Percentiles rank a stretch among this genome's conserved stretches.
These are phyloP conservation scores for Solanum pinnatisectum DNA, from an alignment of 257 asterid species.

Conservation along the genomic window DNA sequence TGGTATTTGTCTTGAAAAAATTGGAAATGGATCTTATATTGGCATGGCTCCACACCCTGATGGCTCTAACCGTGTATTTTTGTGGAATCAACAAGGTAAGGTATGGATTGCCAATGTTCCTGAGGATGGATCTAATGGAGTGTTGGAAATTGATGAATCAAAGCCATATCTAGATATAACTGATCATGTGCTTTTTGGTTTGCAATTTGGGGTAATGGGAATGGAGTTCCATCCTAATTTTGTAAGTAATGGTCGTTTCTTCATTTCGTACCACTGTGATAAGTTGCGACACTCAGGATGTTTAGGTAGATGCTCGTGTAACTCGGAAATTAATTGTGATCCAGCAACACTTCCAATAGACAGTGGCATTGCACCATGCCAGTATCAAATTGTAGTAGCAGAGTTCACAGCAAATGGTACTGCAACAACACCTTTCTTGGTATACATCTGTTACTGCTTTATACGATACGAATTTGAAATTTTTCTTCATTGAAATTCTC, in stretches of 20 bases:
- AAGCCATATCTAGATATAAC: constrained; percentile 61
- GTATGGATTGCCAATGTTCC: constrained; percentile 70
- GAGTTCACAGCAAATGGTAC: constrained; percentile 68
- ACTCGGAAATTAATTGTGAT: constrained; percentile 54
- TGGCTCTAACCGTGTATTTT: constrained; percentile 73
- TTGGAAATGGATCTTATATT: constrained; percentile 62
- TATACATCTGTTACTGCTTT: constrained; percentile 1
- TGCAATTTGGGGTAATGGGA: constrained; percentile 70
- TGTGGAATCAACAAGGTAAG: constrained; percentile 73
- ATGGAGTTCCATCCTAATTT: constrained; percentile 72
- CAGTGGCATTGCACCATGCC: constrained; percentile 72
- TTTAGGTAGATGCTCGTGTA: constrained; percentile 78
- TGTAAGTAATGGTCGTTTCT: constrained; percentile 58
- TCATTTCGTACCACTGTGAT: constrained; percentile 73
- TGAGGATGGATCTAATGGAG: constrained; percentile 42
- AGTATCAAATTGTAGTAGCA: constrained; percentile 59
- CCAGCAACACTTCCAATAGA: constrained; percentile 46
- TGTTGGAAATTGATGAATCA: constrained; percentile 41
- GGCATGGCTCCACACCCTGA: constrained; percentile 79
- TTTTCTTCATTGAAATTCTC: neutral
- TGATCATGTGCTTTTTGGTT: constrained; percentile 57
- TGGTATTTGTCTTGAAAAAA: constrained; percentile 77
- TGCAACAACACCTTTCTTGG: constrained; percentile 43
- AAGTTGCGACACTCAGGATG: constrained; percentile 64
- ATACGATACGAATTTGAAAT: neutral